Evolutionary conservation across 2,329 filamentous ascomycete species (phyloP).

Genomic region (Juglanconis sp.): DNA sequence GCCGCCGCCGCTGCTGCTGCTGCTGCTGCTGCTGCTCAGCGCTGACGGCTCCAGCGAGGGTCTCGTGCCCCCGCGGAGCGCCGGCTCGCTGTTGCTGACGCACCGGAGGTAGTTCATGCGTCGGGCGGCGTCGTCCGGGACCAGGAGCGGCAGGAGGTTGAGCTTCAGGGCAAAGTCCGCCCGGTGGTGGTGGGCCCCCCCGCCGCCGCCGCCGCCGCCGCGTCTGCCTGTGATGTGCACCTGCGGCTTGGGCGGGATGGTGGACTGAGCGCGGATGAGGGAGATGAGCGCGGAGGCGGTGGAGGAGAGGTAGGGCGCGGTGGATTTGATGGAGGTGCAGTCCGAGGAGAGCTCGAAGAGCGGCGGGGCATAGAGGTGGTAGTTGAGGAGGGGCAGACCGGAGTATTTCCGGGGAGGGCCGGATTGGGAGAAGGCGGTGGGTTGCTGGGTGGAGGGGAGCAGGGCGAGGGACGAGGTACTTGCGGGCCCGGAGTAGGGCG

Average conservation of each 20-base stretch:
- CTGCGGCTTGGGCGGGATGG: constrained; percentile 53
- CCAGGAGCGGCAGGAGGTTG: constrained; percentile 52
- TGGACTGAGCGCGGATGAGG: constrained; percentile 46
- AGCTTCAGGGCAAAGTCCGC: constrained; percentile 53
- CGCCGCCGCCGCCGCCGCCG: constrained; percentile 34
- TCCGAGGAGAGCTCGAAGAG: constrained; percentile 51
- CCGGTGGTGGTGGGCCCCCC: constrained; percentile 27
- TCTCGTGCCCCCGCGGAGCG: constrained; percentile 45
- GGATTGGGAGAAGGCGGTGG: constrained; percentile 23
- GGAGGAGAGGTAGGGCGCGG: constrained; percentile 46
- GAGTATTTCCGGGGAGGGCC: constrained; percentile 37
- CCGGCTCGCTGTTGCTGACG: constrained; percentile 46
- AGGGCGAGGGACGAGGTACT: constrained; percentile 18
- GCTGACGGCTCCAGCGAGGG: constrained; percentile 36
- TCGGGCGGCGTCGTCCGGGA: constrained; percentile 40
- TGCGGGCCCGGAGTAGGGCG: constrained; percentile 34
- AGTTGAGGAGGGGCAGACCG: constrained; percentile 47
- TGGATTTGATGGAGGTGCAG: constrained; percentile 43
- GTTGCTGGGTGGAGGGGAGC: not conserved
- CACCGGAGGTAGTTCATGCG: constrained; percentile 54
- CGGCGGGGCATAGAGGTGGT: constrained; percentile 50
- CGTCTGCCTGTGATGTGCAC: constrained; percentile 47
- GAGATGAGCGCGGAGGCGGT: constrained; percentile 42
- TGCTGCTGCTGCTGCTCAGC: too few species aligned
- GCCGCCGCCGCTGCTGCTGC: too few species aligned